Percentiles rank a stretch among this genome's conserved stretches.
phyloP scores from a whole-genome alignment of 2,329 filamentous ascomycete genomes.

The Pleomassaria siparia region DNA sequence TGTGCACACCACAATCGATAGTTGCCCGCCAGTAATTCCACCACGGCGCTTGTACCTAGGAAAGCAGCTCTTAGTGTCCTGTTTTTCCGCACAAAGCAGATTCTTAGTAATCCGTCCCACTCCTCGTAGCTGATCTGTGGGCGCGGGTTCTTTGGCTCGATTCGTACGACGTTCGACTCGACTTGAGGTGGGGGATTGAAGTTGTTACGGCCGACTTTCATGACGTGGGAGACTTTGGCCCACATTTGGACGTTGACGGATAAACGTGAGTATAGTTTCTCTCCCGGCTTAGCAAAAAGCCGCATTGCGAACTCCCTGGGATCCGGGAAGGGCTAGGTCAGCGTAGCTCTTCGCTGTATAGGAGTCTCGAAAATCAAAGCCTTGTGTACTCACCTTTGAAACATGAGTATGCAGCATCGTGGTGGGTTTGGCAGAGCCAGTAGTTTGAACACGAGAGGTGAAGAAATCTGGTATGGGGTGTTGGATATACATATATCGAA shows the following conservation, averaged over 20 bases:
- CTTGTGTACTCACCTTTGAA: too few relatives aligned
- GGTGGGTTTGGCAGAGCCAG: constrained; percentile 80
- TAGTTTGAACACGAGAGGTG: constrained; percentile 87
- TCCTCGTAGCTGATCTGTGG: constrained; percentile 92
- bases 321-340: too few relatives aligned
- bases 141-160: constrained; percentile 82
- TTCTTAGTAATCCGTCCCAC: constrained; percentile 85
- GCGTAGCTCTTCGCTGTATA: too few relatives aligned
- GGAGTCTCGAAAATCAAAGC: too few relatives aligned
- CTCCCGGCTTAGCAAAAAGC: constrained; percentile 82
- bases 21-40: constrained; percentile 82
- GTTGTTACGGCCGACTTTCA: constrained; percentile 96
- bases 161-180: constrained; percentile 85
- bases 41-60: constrained; percentile 75
- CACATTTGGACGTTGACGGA: constrained; percentile 95
- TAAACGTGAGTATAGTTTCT: constrained; percentile 86
- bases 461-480: constrained; percentile 79
- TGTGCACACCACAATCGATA: constrained; percentile 89
- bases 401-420: constrained; percentile 87
- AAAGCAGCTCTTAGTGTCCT: constrained; percentile 83
- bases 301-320: constrained; percentile 92
- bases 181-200: constrained; percentile 94
- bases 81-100: constrained; percentile 87
- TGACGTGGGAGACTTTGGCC: constrained; percentile 70
- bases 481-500: constrained; percentile 83